A percentile compares a stretch with the other conserved stretches of the same genome.
Conservation (phyloP, 2,329 filamentous ascomycete genomes). For the Colletotrichum graminicola region DNA sequence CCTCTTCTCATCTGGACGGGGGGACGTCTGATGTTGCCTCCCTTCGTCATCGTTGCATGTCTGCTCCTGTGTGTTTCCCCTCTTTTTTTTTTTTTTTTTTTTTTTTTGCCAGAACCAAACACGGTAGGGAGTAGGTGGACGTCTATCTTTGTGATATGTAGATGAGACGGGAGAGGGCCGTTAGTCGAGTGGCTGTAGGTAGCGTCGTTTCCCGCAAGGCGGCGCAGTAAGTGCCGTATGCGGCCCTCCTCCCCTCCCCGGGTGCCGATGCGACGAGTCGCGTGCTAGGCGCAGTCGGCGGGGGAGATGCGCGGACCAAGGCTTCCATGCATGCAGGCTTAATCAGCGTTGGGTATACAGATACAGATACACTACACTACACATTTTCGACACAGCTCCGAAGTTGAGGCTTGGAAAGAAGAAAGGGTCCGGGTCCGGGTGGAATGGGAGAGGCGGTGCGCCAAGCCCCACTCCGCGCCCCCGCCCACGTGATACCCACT, state of each 20-base stretch:
- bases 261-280: conserved; percentile 2
- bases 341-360: no score
- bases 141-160: no score
- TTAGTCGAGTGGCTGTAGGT: no score
- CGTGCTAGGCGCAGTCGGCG: neutral
- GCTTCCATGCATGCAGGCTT: no score
- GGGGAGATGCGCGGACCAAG: neutral
- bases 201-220: neutral
- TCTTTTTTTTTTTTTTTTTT: no score
- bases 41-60: neutral
- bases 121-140: no score
- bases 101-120: no score
- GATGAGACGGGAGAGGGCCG: no score
- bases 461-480: neutral
- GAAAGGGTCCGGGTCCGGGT: conserved; percentile 3
- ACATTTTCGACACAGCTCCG: neutral
- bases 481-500: conserved; percentile 17
- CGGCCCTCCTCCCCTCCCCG: neutral
- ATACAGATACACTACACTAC: no score
- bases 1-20: neutral
- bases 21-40: conserved; percentile 9
- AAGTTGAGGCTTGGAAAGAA: conserved; percentile 10
- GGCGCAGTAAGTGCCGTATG: neutral
- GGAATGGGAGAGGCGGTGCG: conserved; percentile 25
- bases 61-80: no score